Base-by-base conservation (phyloP, 192 early-diverging fungal genomes). In the Dissophora ornata region DNA sequence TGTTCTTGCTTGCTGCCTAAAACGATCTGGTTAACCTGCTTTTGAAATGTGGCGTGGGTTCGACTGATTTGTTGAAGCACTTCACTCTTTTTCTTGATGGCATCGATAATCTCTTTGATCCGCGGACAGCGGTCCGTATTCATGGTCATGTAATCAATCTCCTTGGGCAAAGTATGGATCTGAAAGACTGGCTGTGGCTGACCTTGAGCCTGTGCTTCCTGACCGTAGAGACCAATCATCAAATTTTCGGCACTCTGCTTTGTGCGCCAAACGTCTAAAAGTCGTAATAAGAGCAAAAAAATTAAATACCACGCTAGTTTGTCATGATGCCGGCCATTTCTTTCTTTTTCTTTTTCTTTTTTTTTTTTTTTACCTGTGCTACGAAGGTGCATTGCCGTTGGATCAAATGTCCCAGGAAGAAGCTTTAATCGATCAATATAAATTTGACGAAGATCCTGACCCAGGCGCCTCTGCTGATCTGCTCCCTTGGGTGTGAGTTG, bases 231-330 rank as follows among this genome's bases (percentile, higher is more conserved):
- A 21, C 69, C 69, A 11, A 38, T 33, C n/a, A 71, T 58, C 15
- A 71, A 25, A 13, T 46, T 71, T 16, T 62, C 61, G 1, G 60
- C 69, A 21, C 69, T 71, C 26, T 71, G 69, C 4, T 24, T 42
- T 15, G 60, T 63, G 0, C 69, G 60, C 60, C 69, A 63, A 2
- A 44, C 5, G 9, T 63, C 69, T 71, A 57, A 25, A 10, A 25
- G 18, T 55, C 16, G 1, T 33, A 36, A 55, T 55, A 15, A 52
- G 28, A 9, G 7, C 12, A 38, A 9, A 12, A 38, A 38, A 38
- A 38, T 38, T 9, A 38, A 38, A 38, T 38, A 38, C 5, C 5
- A 38, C n/a, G n/a, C n/a, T n/a, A n/a, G n/a, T n/a, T n/a, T n/a
- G n/a, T n/a, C n/a, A n/a, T n/a, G n/a, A n/a, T n/a, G n/a, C n/a